Conservation (phyloP, 140 eudicot species). For the Cichorium intybus region DNA sequence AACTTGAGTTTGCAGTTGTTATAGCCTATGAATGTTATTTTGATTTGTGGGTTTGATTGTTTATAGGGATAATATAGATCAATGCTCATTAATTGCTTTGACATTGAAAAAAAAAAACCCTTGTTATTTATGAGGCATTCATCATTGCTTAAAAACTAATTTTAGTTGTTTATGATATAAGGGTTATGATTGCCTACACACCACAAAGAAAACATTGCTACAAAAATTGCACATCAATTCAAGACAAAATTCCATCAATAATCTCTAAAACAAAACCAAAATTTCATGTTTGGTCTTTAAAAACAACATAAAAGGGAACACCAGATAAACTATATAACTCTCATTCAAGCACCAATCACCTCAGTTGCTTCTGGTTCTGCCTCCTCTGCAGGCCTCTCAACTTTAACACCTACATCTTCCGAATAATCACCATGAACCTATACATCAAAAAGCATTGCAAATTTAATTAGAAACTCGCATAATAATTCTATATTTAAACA, state of each 20-base stretch:
- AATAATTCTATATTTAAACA: no score
- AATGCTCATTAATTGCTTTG: no score
- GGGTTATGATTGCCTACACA: no score
- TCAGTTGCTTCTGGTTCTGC: slow-evolving; percentile 55
- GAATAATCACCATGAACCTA: slow-evolving; percentile 84
- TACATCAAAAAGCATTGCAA: not conserved
- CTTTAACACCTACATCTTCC: slow-evolving; percentile 65
- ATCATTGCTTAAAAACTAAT: no score
- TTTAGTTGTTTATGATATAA: no score
- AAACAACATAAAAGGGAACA: not conserved
- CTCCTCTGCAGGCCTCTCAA: slow-evolving; percentile 73
- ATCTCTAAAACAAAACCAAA: slow-evolving; percentile 8
- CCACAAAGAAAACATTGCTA: slow-evolving; percentile 7
- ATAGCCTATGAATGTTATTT: no score
- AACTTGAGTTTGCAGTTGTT: no score
- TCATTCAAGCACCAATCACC: slow-evolving; percentile 61
- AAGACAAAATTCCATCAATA: slow-evolving; percentile 14
- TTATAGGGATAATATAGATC: no score
- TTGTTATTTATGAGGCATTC: no score
- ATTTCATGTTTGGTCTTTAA: slow-evolving; percentile 8
- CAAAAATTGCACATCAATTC: slow-evolving; percentile 17
- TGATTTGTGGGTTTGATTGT: no score
- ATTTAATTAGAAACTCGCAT: no score
- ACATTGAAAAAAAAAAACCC: no score
- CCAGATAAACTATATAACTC: slow-evolving; percentile 1